A percentile compares a stretch with the other conserved stretches of the same genome.
These are phyloP conservation scores for Cucumis hystrix DNA, from an alignment of 306 rosid genomes.

Conservation along the genomic window DNA sequence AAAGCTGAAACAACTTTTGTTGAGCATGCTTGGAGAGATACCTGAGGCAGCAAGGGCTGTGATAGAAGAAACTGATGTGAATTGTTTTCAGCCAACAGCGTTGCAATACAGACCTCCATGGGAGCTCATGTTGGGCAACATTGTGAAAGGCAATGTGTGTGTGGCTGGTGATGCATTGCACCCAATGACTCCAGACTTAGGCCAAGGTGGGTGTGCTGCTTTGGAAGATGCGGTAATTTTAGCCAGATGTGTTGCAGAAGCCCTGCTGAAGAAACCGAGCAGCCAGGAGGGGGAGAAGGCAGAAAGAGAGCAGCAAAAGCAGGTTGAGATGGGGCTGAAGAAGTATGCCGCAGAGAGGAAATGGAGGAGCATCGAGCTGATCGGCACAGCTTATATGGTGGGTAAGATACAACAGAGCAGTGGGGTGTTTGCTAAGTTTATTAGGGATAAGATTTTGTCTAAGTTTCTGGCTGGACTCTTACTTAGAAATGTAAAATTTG, in stretches of 20 bases:
- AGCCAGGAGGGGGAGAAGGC: background rate
- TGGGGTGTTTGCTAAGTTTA: conserved; percentile 16
- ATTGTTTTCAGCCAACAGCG: conserved; percentile 15
- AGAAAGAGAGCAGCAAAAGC: conserved; percentile 17
- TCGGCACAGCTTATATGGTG: conserved; percentile 22
- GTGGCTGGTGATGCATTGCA: conserved; percentile 78
- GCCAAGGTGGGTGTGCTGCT: conserved; percentile 70
- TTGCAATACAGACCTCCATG: conserved; percentile 51
- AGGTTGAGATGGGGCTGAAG: conserved; percentile 36
- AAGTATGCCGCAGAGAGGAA: conserved; percentile 45
- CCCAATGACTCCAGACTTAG: conserved; percentile 69
- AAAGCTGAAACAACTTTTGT: conserved; percentile 30
- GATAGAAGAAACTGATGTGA: conserved; percentile 28
- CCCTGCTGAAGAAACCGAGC: conserved; percentile 10
- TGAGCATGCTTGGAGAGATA: conserved; percentile 33
- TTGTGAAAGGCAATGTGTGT: conserved; percentile 52
- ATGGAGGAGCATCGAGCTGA: conserved; percentile 55
- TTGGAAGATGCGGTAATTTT: conserved; percentile 56
- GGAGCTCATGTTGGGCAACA: conserved; percentile 48
- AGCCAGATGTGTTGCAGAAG: conserved; percentile 49
- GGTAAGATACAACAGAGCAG: conserved; percentile 30
- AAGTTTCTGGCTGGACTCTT: conserved; percentile 7
- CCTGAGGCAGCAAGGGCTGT: conserved; percentile 22
- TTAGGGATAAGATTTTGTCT: conserved; percentile 43
- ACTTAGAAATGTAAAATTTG: conserved; percentile 24